A percentile compares a stretch with the other conserved stretches of the same genome.
phyloP scores from a whole-genome alignment of 1,284 basidiomycete genomes.

The Coniophora puteana region DNA sequence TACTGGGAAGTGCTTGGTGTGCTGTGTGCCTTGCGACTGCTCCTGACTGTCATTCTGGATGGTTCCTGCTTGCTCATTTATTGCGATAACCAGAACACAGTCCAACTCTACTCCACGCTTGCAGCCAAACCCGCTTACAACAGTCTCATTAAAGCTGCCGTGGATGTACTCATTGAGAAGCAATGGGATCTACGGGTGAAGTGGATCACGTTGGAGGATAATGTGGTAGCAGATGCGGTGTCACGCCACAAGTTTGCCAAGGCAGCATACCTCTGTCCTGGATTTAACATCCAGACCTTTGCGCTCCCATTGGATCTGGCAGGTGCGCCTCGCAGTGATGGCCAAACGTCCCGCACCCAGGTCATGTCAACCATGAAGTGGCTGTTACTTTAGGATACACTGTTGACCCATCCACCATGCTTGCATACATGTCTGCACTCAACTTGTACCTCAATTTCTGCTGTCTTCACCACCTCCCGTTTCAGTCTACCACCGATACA shows the following conservation, averaged over 20 bases:
- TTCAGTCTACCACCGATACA: slow-evolving; percentile 31
- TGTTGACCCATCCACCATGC: slow-evolving; percentile 27
- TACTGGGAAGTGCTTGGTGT: slow-evolving; percentile 1
- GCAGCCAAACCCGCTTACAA: slow-evolving; percentile 24
- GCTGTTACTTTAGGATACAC: slow-evolving; percentile 28
- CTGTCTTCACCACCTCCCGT: slow-evolving; percentile 24
- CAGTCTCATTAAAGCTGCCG: slow-evolving; percentile 21
- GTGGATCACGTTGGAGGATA: slow-evolving; percentile 20
- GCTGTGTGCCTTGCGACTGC: neutral
- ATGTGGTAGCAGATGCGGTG: slow-evolving; percentile 22
- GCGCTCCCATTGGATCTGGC: slow-evolving; percentile 19
- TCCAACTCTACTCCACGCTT: slow-evolving; percentile 32
- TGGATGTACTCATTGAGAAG: slow-evolving; percentile 17
- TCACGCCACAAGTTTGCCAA: slow-evolving; percentile 15
- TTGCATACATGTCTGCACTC: slow-evolving; percentile 31
- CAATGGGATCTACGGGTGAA: slow-evolving; percentile 21
- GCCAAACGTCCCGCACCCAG: too few relatives aligned
- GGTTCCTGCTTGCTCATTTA: slow-evolving; percentile 15
- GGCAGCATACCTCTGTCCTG: slow-evolving; percentile 10
- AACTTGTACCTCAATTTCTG: slow-evolving; percentile 38
- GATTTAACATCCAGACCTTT: slow-evolving; percentile 21
- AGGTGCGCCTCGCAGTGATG: too few relatives aligned
- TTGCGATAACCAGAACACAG: slow-evolving; percentile 31
- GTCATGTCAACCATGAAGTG: slow-evolving; percentile 25
- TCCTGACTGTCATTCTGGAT: neutral